Conservation (phyloP, 1,284 basidiomycete species). For the Ceratobasidium papillatum region DNA sequence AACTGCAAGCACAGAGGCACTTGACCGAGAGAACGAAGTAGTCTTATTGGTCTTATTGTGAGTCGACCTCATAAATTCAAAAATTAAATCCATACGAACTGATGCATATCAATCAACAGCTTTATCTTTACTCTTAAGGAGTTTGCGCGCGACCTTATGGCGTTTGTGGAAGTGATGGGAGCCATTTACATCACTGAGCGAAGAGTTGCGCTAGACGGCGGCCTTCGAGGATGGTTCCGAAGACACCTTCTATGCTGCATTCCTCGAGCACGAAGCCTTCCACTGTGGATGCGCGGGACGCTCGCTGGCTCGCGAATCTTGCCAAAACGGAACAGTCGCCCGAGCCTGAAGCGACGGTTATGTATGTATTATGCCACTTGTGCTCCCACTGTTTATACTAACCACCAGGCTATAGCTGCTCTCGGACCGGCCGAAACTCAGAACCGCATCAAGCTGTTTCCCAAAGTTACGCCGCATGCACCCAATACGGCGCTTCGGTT, state of each 20-base stretch:
- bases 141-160: constrained; percentile 82
- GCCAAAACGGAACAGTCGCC: neutral
- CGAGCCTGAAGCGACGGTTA: constrained; percentile 46
- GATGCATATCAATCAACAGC: constrained; percentile 55
- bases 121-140: constrained; percentile 95
- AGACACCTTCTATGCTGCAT: constrained; percentile 22
- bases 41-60: constrained; percentile 92
- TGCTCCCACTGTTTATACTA: neutral
- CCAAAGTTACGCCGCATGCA: constrained; percentile 81
- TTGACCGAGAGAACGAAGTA: constrained; percentile 51
- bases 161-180: constrained; percentile 82
- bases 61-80: constrained; percentile 51
- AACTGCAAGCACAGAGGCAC: constrained; percentile 30
- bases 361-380: constrained; percentile 57
- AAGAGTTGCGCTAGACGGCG: constrained; percentile 49
- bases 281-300: neutral
- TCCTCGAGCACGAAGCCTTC: constrained; percentile 8
- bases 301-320: neutral
- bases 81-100: neutral
- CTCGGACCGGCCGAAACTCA: constrained; percentile 4
- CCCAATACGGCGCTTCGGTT: constrained; percentile 87
- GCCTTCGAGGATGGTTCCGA: constrained; percentile 14
- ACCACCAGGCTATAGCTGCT: neutral
- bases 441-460: constrained; percentile 60
- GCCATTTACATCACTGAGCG: constrained; percentile 73